phyloP scores from a whole-genome alignment of 192 early-diverging fungal species.

The Helicostylum pulchrum region DNA sequence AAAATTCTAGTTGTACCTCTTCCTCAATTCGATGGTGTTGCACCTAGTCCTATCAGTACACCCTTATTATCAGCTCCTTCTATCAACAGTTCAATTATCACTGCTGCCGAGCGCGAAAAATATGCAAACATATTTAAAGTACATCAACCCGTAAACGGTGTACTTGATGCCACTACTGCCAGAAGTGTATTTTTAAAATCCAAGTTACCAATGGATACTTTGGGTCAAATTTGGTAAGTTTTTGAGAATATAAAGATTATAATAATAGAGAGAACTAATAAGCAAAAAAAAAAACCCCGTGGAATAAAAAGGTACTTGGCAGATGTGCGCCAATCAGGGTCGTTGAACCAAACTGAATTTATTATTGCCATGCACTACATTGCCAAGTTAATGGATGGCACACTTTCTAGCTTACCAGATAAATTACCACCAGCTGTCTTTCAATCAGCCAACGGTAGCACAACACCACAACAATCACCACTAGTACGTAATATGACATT shows the following conservation, averaged over 20 bases:
- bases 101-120: slow-evolving; percentile 54
- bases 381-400: slow-evolving; percentile 73
- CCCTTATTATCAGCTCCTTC: neutral
- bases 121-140: slow-evolving; percentile 60
- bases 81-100: neutral
- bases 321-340: slow-evolving; percentile 68
- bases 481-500: neutral
- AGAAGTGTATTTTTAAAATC: slow-evolving; percentile 77
- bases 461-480: slow-evolving; percentile 6
- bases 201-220: slow-evolving; percentile 68
- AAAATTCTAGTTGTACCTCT: slow-evolving; percentile 24
- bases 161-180: slow-evolving; percentile 66
- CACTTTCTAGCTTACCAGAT: slow-evolving; percentile 63
- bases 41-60: neutral
- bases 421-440: slow-evolving; percentile 63
- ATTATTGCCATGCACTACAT: slow-evolving; percentile 89
- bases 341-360: slow-evolving; percentile 79
- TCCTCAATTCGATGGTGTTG: slow-evolving; percentile 33
- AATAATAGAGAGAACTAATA: no score
- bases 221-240: slow-evolving; percentile 74
- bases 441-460: slow-evolving; percentile 34
- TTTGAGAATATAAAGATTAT: no score
- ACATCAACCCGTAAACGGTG: slow-evolving; percentile 55
- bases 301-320: slow-evolving; percentile 57
- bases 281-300: no score